Conservation (phyloP, 371 early-diverging fungal genomes). For the Rhizopus stolonifer region DNA sequence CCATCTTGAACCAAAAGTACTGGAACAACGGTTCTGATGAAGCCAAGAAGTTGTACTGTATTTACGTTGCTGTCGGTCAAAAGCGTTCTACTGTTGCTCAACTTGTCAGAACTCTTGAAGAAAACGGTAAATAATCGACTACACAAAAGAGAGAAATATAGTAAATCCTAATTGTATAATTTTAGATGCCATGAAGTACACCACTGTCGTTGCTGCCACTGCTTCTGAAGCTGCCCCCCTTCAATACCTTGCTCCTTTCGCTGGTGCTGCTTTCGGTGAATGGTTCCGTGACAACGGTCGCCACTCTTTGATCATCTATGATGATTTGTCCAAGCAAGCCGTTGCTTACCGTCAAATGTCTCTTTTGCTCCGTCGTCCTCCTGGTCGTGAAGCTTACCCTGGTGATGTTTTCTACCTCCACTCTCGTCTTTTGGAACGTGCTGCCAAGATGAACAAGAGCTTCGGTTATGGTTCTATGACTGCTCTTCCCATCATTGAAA, state of each 20-base stretch:
- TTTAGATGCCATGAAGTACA: slow-evolving; percentile 70
- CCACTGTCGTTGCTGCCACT: slow-evolving; percentile 93
- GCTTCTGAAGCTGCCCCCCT: slow-evolving; percentile 94
- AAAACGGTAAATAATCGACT: slow-evolving; percentile 49
- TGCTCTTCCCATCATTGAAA: slow-evolving; percentile 96
- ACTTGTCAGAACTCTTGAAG: slow-evolving; percentile 93
- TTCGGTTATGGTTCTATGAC: slow-evolving; percentile 93
- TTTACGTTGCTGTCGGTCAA: slow-evolving; percentile 95
- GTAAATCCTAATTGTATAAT: too few relatives aligned
- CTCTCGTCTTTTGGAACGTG: slow-evolving; percentile 95
- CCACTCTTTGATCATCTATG: slow-evolving; percentile 92
- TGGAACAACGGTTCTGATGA: slow-evolving; percentile 69
- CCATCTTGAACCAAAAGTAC: slow-evolving; percentile 95
- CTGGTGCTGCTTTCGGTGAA: slow-evolving; percentile 91
- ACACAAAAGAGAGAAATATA: too few relatives aligned
- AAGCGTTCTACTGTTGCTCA: slow-evolving; percentile 97
- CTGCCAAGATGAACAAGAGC: slow-evolving; percentile 94
- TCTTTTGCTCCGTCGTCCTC: slow-evolving; percentile 94
- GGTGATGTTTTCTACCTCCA: slow-evolving; percentile 98
- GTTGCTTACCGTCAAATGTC: slow-evolving; percentile 98
- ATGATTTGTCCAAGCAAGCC: slow-evolving; percentile 96
- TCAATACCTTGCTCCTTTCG: slow-evolving; percentile 94
- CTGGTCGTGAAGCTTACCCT: slow-evolving; percentile 97
- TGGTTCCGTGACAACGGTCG: slow-evolving; percentile 96
- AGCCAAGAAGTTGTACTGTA: slow-evolving; percentile 77